Percentiles rank a stretch among this genome's conserved stretches.
phyloP scores from a whole-genome alignment of 805 yeast genomes.

The Monosporozyma yasuniensis region DNA sequence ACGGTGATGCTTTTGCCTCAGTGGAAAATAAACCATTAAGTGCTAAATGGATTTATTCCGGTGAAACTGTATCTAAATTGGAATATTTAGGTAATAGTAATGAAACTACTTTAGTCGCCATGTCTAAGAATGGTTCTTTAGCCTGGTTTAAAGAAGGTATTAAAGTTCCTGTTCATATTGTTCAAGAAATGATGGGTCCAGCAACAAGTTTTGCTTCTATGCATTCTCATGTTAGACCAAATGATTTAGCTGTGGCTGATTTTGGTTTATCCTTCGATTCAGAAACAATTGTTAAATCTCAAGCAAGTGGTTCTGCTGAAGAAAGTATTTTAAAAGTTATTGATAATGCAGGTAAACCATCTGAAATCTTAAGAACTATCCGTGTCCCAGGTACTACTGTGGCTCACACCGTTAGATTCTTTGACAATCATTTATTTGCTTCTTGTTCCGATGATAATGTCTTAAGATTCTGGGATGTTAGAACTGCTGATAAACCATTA shows the following conservation, averaged over 20 bases:
- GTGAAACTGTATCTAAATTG: slow-evolving; percentile 25
- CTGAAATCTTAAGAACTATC: slow-evolving; percentile 21
- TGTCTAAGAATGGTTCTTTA: slow-evolving; percentile 27
- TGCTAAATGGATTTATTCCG: slow-evolving; percentile 25
- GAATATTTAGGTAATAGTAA: slow-evolving; percentile 30
- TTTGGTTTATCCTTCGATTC: slow-evolving; percentile 22
- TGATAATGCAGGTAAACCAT: slow-evolving; percentile 27
- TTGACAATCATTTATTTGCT: slow-evolving; percentile 25
- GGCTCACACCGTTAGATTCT: slow-evolving; percentile 26
- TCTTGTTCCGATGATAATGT: slow-evolving; percentile 28
- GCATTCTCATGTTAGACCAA: slow-evolving; percentile 20
- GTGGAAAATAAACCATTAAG: slow-evolving; percentile 14
- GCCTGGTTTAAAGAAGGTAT: slow-evolving; percentile 29
- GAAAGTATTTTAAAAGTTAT: slow-evolving; percentile 25
- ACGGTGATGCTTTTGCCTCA: slow-evolving; percentile 61
- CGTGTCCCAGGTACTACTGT: slow-evolving; percentile 24
- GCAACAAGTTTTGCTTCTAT: slow-evolving; percentile 24
- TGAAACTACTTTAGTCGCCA: slow-evolving; percentile 29
- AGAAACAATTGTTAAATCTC: slow-evolving; percentile 26
- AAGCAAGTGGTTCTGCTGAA: slow-evolving; percentile 21
- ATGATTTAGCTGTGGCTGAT: slow-evolving; percentile 20
- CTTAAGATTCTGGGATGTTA: slow-evolving; percentile 27
- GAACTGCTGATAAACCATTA: slow-evolving; percentile 22
- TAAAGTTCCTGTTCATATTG: slow-evolving; percentile 26
- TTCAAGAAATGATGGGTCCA: slow-evolving; percentile 29